Base-by-base conservation (phyloP, 768 basidiomycete genomes). In the Ephemerocybe angulata region DNA sequence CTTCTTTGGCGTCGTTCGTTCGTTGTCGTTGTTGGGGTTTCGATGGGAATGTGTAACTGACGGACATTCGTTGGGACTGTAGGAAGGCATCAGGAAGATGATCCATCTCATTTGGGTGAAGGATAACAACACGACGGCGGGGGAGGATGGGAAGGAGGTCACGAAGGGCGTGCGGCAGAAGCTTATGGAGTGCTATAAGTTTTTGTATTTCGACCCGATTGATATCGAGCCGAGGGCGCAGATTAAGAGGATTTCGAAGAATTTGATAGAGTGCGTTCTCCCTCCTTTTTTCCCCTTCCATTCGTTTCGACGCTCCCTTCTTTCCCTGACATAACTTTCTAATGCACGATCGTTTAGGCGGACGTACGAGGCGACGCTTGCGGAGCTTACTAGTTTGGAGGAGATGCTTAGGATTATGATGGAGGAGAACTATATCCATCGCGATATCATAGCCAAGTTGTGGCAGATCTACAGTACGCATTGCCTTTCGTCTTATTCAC, bases 401-500 rank as follows among this genome's bases (percentile, higher is more conserved):
- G 94, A 98, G 70, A 88, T 98, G 79, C 87, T 99, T 86, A 82
- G 91, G 40, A 91, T 89, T 28, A 90, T 99, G 88, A 95, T 96
- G 90, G 86, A 88, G 7, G 90, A 95, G 46, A 83, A 81, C 3
- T 85, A 86, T 30, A 82, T 99, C 19, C 88, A 93, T 62, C 68
- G 75, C 3, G 94, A 97, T 54, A 88, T 98, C 42, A 85, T 94
- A 59, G 76, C 82, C 40, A 96, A 93, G 73, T 79, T 99, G 1
- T 99, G 97, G 97, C 88, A 93, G 61, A 90, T 95, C 25, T 99
- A 98, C 68, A 88, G 95, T 94, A 64, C 64, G 89, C 33, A 17
- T 17, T 35, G 8, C 73, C 30, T 2, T 17, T 3, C 13, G 10
- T 12, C 7, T n/a, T 22, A 7, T 25, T 46, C 44, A 13, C 12